phyloP scores from a whole-genome alignment of 73 alveolate genomes.

The Effrenium voratum region DNA sequence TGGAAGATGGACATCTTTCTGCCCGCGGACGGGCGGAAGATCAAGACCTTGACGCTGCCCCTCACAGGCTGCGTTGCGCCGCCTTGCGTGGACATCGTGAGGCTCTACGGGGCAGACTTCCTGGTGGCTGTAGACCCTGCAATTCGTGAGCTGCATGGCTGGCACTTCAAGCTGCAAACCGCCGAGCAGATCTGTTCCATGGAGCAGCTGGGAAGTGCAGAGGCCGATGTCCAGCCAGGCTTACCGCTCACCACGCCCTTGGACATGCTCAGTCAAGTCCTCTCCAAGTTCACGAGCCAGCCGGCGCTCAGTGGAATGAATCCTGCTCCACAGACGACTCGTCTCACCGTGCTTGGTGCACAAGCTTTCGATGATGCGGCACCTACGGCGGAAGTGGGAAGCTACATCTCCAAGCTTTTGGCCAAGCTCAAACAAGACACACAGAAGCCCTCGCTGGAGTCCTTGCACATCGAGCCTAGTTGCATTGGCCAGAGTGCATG shows the following conservation, averaged over 20 bases:
- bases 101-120: conserved; percentile 30
- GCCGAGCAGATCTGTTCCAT: conserved; percentile 36
- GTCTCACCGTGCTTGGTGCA: conserved; percentile 7
- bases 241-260: no score
- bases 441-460: conserved; percentile 23
- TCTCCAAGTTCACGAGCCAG: conserved; percentile 11
- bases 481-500: no score
- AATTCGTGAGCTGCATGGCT: background rate
- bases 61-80: background rate
- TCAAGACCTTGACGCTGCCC: background rate
- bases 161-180: conserved; percentile 9
- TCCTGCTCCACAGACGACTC: background rate
- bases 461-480: background rate
- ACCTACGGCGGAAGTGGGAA: background rate
- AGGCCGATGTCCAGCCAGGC: no score
- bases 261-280: conserved; percentile 8
- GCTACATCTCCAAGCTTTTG: background rate
- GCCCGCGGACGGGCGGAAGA: conserved; percentile 6
- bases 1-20: conserved; percentile 1
- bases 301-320: background rate
- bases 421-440: background rate
- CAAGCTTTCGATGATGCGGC: background rate
- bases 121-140: background rate
- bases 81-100: conserved; percentile 6
- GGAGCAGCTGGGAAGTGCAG: background rate